Evolutionary conservation across 83 land plant species (phyloP).

Genomic region (Isoetes engelmannii): DNA sequence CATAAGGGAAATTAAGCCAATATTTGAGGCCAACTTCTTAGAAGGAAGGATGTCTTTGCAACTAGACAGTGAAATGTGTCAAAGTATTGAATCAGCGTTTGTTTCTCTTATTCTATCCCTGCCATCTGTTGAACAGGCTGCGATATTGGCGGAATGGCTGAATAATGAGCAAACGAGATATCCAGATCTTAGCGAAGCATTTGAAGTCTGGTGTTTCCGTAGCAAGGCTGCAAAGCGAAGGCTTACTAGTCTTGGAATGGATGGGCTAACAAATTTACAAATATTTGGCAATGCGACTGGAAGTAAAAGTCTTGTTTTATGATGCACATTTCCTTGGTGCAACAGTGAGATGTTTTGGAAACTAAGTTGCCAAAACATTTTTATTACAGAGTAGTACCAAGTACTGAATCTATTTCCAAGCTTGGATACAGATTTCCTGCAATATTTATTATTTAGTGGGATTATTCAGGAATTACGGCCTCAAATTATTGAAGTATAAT

Average conservation of each 20-base stretch:
- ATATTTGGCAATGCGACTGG: too few species aligned
- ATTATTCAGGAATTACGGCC: too few species aligned
- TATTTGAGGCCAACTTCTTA: slow-evolving; percentile 30
- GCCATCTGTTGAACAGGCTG: slow-evolving; percentile 59
- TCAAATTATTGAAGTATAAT: too few species aligned
- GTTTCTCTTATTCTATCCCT: slow-evolving; percentile 50
- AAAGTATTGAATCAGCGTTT: slow-evolving; percentile 54
- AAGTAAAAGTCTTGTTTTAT: too few species aligned
- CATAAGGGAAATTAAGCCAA: slow-evolving; percentile 45
- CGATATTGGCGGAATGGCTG: slow-evolving; percentile 62
- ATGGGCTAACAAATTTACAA: too few species aligned
- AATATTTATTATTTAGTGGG: too few species aligned
- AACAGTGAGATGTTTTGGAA: too few species aligned
- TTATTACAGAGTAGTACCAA: too few species aligned
- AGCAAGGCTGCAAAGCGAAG: slow-evolving; percentile 72
- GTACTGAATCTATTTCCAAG: too few species aligned
- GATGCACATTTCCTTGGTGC: too few species aligned
- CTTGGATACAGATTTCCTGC: too few species aligned
- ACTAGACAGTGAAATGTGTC: slow-evolving; percentile 48
- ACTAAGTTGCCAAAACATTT: too few species aligned
- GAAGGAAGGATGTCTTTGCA: slow-evolving; percentile 30
- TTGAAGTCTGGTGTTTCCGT: slow-evolving; percentile 90
- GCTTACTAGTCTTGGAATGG: slow-evolving; percentile 8
- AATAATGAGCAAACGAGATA: slow-evolving; percentile 40
- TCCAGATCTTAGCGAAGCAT: slow-evolving; percentile 89